Base-by-base conservation (phyloP, 805 yeast genomes). In the Candida corydali region DNA sequence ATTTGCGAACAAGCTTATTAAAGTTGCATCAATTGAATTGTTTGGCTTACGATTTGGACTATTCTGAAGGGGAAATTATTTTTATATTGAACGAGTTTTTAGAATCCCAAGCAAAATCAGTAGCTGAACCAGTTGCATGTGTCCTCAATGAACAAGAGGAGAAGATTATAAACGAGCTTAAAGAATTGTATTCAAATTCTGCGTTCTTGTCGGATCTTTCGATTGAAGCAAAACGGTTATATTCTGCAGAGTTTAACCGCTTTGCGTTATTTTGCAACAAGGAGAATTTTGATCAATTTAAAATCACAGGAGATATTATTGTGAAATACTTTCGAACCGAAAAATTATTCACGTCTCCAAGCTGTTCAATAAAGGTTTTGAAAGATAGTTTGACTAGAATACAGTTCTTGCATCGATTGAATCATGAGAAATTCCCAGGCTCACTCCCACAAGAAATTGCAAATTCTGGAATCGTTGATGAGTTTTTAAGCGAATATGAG, bases 11-110 rank as follows among this genome's bases (percentile, higher is more conserved):
- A 8, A 39, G 43, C 23, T 36, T 39, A 9, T 33, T 39, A 17
- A 39, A 39, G 17, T 36, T 39, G 5, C 43, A 39, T 27, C 43
- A 39, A 19, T 33, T 39, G 25, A 36, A 27, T 15, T 36, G 40
- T 16, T 25, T 36, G 15, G 43, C 36, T 10, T 39, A 39, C 17
- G 37, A 32, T 22, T 22, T 29, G 4, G 37, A 39, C 14, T 36
- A 39, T 23, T 36, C 39, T 12, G 43, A 39, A 30, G 39, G 43
- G 8, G 40, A 39, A 11, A 24, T 39, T 10, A 26, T 32, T 7
- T 32, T 36, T 7, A 17, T 29, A n/a, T 36, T 39, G 11, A 39
- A 39, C 20, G 32, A 33, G 11, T 28, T 38, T 29, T 17, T 27
- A 14, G 29, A 27, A 18, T 8, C 23, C 23, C 9, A 6, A 11